Percentiles rank a stretch among this genome's conserved stretches.
Conservation (phyloP, 768 basidiomycete species). For the Boletus eberwhitei region DNA sequence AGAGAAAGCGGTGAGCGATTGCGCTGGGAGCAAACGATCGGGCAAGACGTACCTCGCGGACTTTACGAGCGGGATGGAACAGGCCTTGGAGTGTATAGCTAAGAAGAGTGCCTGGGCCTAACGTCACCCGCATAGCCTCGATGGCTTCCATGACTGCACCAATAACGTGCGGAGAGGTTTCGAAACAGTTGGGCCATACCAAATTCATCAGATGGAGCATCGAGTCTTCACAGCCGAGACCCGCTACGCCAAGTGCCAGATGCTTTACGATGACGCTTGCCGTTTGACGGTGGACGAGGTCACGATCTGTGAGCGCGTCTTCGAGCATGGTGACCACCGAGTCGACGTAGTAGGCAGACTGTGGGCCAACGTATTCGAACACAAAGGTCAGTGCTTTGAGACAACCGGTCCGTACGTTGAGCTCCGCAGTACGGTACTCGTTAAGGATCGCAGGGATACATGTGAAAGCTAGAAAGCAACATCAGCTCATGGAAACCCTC, state of each 20-base stretch:
- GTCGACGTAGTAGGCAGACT: conserved; percentile 95
- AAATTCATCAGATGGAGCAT: conserved; percentile 98
- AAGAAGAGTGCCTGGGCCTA: conserved; percentile 90
- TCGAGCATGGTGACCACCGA: conserved; percentile 98
- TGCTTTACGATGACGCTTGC: conserved; percentile 99
- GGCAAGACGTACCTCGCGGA: conserved; percentile 73
- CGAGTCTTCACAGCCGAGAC: conserved; percentile 96
- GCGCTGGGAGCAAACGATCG: neutral
- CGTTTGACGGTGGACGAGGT: conserved; percentile 97
- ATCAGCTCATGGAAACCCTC: conserved; percentile 2
- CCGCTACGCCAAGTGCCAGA: conserved; percentile 92
- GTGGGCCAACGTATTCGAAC: conserved; percentile 97
- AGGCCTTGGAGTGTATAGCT: conserved; percentile 93
- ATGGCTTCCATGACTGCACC: conserved; percentile 98
- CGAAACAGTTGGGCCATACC: conserved; percentile 99
- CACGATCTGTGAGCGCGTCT: conserved; percentile 96
- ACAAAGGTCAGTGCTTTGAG: conserved; percentile 98
- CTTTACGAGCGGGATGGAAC: conserved; percentile 96
- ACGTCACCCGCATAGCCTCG: conserved; percentile 94
- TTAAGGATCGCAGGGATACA: conserved; percentile 98
- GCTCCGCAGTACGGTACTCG: conserved; percentile 96
- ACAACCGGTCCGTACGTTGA: conserved; percentile 98
- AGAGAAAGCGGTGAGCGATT: conserved; percentile 2
- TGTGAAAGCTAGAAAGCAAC: conserved; percentile 68
- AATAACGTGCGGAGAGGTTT: conserved; percentile 97